Evolutionary conservation across 2,329 filamentous ascomycete species (phyloP), one percentile per base, ranked within the genome.

Genomic region (Acarospora socialis): DNA sequence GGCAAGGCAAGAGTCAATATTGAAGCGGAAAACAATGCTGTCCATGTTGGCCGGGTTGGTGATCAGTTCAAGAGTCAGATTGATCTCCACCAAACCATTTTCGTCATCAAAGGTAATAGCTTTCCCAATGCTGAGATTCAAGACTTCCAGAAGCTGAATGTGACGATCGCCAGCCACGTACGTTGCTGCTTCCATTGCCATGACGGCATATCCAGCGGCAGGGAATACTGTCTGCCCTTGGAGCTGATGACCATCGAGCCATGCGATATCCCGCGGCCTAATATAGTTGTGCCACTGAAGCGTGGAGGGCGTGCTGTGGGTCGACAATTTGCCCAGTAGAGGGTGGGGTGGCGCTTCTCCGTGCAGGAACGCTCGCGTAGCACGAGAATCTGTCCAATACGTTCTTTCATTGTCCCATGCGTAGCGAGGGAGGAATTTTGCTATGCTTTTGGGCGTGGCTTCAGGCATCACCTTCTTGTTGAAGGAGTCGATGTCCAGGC

Each of bases 351-450:
- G 28, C 5, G 45, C 37, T 3, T 45, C 44, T 14, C 57, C 52
- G 35, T 55, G 55, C 16, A 63, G 52, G 10, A 55, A 53, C 12
- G 59, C 59, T 2, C 48, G 39, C 2, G 51, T 48, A 4, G 63
- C 41, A 3, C 61, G 52, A 10, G 60, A 58, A 36, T 66, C 59
- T 14, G 57, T 51, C 49, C 59, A 65, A 38, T 60, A 52, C 1
- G 41, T 35, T 16, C 55, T 52, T 2, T 54, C 52, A 40, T 67
- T 63, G 25, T 68, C 59, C 60, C 65, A 69, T 0, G 57, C 53
- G 34, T 69, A 70, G 0, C 44, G 35, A 1, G 65, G 65, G 1
- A 61, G 34, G 21, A 5, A 14, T 25, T 28, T 14, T n/a, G 15
- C 4, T 3, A 24, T 24, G 5, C 7, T 17, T 33, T 5, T 25